Conservation (phyloP, 2,329 filamentous ascomycete species). For the Penicillium sp. region DNA sequence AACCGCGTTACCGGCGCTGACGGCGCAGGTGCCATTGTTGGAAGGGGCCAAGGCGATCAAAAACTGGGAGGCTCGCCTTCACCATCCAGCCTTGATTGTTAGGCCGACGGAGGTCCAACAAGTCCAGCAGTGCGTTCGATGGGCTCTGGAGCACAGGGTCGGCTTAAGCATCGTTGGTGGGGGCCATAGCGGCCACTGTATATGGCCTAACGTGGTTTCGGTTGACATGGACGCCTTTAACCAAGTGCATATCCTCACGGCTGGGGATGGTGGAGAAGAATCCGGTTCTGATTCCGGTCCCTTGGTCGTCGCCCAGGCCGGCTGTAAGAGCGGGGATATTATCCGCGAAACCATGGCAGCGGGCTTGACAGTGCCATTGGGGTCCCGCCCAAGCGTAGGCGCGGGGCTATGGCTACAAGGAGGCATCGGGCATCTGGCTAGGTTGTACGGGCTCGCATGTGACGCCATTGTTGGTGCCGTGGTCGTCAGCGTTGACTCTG, state of each 20-base stretch:
- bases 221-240: constrained; percentile 61
- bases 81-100: constrained; percentile 47
- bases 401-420: constrained; percentile 65
- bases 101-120: constrained; percentile 50
- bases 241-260: constrained; percentile 46
- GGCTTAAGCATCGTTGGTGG: constrained; percentile 57
- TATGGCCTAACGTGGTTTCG: constrained; percentile 53
- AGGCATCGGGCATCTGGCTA: constrained; percentile 61
- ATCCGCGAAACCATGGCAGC: constrained; percentile 47
- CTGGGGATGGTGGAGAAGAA: constrained; percentile 12
- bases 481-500: constrained; percentile 4
- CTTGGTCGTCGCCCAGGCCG: constrained; percentile 54
- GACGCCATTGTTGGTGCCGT: constrained; percentile 58
- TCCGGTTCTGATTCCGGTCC: constrained; percentile 12
- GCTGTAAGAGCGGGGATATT: constrained; percentile 59
- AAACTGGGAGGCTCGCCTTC: constrained; percentile 46
- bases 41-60: not conserved
- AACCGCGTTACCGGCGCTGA: constrained; percentile 45
- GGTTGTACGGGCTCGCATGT: constrained; percentile 58
- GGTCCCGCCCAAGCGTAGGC: constrained; percentile 62
- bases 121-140: constrained; percentile 57
- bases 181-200: constrained; percentile 61
- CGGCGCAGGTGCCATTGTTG: constrained; percentile 40
- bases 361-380: constrained; percentile 59
- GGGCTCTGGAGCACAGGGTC: constrained; percentile 51